Percentiles rank a stretch among this genome's conserved stretches.
phyloP scores from a whole-genome alignment of 768 basidiomycete genomes.

The Filobasidium wieringae region DNA sequence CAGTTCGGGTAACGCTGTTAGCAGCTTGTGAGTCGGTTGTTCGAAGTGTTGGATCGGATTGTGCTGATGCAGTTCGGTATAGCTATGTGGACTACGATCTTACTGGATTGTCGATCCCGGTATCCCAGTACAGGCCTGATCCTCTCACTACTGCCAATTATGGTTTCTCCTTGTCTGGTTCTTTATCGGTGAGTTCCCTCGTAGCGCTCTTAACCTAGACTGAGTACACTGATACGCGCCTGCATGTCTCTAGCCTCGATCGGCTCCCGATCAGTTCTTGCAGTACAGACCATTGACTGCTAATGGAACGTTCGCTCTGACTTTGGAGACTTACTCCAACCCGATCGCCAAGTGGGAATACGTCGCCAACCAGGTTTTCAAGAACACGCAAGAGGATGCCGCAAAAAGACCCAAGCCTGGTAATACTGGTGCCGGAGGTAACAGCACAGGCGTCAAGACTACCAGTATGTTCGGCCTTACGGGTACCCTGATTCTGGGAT shows the following conservation, averaged over 20 bases:
- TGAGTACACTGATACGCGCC: no score
- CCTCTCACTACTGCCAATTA: constrained; percentile 3
- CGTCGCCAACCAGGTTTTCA: not conserved
- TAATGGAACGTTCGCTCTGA: constrained; percentile 6
- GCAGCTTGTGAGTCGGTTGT: constrained; percentile 1
- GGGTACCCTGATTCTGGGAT: not conserved
- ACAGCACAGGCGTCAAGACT: not conserved
- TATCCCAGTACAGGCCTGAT: constrained; percentile 3
- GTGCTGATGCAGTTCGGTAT: not conserved
- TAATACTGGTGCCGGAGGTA: not conserved
- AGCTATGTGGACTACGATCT: not conserved
- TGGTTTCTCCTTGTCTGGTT: constrained; percentile 15
- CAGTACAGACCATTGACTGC: constrained; percentile 16
- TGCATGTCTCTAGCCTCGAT: not conserved
- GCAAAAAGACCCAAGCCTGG: not conserved
- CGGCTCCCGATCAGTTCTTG: constrained; percentile 16
- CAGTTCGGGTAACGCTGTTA: constrained; percentile 14
- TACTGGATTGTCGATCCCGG: constrained; percentile 3
- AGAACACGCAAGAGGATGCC: not conserved
- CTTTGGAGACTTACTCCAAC: constrained; percentile 2
- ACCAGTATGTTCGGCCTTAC: not conserved
- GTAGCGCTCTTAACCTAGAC: no score
- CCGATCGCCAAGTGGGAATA: constrained; percentile 13
- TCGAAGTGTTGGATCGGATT: no score
- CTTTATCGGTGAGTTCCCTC: constrained; percentile 6